Percentiles rank a stretch among this genome's conserved stretches.
Conservation (phyloP, 345 rosid genomes). For the Arabidopsis arenosa region DNA sequence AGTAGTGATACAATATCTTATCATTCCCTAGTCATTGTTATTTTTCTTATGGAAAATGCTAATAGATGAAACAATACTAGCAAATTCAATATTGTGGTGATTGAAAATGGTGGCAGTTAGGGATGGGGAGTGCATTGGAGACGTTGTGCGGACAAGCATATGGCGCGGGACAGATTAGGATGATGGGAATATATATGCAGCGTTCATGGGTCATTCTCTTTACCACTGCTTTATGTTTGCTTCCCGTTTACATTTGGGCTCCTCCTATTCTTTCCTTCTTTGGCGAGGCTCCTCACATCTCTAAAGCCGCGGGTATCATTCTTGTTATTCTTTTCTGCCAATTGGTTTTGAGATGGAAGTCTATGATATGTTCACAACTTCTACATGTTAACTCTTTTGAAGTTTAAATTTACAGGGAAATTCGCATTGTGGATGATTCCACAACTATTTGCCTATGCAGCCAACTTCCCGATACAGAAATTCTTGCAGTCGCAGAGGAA, state of each 20-base stretch:
- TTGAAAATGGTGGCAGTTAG: slow-evolving; percentile 58
- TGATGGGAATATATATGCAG: slow-evolving; percentile 94
- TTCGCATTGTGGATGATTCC: slow-evolving; percentile 95
- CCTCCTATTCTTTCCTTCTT: slow-evolving; percentile 74
- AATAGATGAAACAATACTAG: neutral
- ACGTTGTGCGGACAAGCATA: slow-evolving; percentile 92
- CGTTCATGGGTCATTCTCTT: slow-evolving; percentile 91
- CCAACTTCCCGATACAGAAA: slow-evolving; percentile 89
- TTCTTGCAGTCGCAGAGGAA: slow-evolving; percentile 90
- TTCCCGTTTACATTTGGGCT: slow-evolving; percentile 83
- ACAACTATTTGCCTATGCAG: slow-evolving; percentile 80
- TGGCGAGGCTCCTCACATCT: slow-evolving; percentile 77
- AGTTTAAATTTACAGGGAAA: slow-evolving; percentile 54
- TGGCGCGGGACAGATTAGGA: slow-evolving; percentile 78
- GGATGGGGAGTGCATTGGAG: slow-evolving; percentile 97
- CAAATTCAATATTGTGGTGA: neutral
- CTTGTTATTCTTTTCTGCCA: neutral
- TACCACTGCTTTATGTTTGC: slow-evolving; percentile 63
- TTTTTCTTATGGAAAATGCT: neutral
- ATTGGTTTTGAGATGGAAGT: slow-evolving; percentile 7
- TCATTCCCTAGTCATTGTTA: neutral
- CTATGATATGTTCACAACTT: neutral
- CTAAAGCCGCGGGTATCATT: slow-evolving; percentile 74
- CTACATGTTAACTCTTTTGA: neutral
- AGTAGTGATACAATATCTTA: neutral